Conservation (phyloP, 805 yeast species). For the Pichia scutulata region DNA sequence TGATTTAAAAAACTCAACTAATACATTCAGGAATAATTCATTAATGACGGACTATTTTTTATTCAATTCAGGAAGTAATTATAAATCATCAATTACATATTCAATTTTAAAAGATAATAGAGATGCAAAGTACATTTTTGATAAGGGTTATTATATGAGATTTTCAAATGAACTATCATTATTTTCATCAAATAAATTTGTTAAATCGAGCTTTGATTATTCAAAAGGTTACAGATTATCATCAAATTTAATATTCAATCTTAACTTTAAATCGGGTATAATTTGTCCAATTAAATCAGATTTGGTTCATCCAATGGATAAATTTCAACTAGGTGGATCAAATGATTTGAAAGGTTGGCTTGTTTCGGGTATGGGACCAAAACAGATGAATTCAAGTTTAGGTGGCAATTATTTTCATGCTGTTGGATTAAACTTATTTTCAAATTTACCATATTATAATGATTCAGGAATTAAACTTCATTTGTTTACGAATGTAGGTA, state of each 20-base stretch:
- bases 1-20: constrained; percentile 13
- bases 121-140: constrained; percentile 36
- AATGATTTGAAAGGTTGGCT: constrained; percentile 48
- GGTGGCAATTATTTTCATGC: constrained; percentile 46
- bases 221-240: constrained; percentile 27
- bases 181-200: constrained; percentile 26
- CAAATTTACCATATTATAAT: constrained; percentile 34
- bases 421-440: constrained; percentile 39
- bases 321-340: constrained; percentile 53
- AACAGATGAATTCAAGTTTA: constrained; percentile 38
- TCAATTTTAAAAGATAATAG: constrained; percentile 38
- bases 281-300: constrained; percentile 14
- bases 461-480: constrained; percentile 44
- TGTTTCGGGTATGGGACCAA: constrained; percentile 49
- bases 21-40: constrained; percentile 23
- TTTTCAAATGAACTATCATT: constrained; percentile 21
- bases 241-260: constrained; percentile 15
- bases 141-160: constrained; percentile 32
- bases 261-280: constrained; percentile 23
- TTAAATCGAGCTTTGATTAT: constrained; percentile 36
- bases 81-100: constrained; percentile 38
- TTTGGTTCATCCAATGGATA: constrained; percentile 37
- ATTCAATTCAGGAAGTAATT: constrained; percentile 37
- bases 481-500: constrained; percentile 41
- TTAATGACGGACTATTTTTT: constrained; percentile 26